Percentiles rank a stretch among this genome's conserved stretches.
Evolutionary conservation across 2,329 filamentous ascomycete genomes (phyloP).

Genomic region (Alternaria incomplexa): DNA sequence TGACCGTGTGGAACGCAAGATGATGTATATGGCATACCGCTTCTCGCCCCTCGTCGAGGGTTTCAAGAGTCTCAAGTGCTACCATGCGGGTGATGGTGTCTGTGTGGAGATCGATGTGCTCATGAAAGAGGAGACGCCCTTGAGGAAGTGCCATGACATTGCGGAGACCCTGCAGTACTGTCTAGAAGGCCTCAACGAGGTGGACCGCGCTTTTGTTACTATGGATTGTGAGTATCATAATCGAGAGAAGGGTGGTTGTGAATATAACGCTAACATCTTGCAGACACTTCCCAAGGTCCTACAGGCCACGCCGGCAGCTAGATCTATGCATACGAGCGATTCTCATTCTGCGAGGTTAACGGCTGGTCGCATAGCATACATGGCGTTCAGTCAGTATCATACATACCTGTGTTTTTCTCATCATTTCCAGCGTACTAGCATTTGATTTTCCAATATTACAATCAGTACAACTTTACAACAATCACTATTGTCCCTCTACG

Average conservation of each 20-base stretch:
- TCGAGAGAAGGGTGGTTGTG: not conserved
- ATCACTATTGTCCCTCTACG: not conserved
- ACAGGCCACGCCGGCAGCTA: constrained; percentile 26
- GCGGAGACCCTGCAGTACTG: constrained; percentile 70
- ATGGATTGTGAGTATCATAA: constrained; percentile 53
- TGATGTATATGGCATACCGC: constrained; percentile 65
- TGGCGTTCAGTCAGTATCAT: constrained; percentile 2
- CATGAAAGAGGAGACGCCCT: constrained; percentile 59
- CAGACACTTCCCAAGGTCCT: constrained; percentile 33
- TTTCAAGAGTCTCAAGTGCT: constrained; percentile 63
- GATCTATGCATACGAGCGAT: not conserved
- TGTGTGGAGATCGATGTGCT: constrained; percentile 69
- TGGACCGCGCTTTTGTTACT: constrained; percentile 60
- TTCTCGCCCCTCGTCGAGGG: constrained; percentile 61
- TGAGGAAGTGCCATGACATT: constrained; percentile 64
- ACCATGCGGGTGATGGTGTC: constrained; percentile 67
- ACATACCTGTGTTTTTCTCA: not conserved
- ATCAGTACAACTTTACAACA: not conserved
- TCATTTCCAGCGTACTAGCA: not conserved
- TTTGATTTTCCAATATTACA: not conserved
- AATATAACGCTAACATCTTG: constrained; percentile 4
- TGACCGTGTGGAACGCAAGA: constrained; percentile 60
- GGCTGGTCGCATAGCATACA: constrained; percentile 1
- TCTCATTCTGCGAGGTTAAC: not conserved
- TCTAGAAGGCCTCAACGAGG: constrained; percentile 60